Evolutionary conservation across 257 asterid genomes (phyloP).

Genomic region (Schizonepeta tenuifolia): DNA sequence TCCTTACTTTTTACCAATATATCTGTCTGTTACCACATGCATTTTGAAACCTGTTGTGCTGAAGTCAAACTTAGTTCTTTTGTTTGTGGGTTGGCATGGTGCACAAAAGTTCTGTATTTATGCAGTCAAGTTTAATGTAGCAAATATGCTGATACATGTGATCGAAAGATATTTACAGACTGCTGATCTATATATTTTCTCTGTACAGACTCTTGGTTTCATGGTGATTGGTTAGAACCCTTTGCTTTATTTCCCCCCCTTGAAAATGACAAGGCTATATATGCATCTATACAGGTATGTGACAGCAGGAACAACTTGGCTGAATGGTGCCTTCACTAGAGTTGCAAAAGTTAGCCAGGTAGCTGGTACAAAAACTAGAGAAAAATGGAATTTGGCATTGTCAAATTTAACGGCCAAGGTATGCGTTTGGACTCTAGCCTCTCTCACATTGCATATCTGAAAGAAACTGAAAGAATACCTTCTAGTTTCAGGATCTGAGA

Average conservation of each 20-base stretch:
- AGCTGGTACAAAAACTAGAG: slow-evolving; percentile 91
- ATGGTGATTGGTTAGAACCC: slow-evolving; percentile 10
- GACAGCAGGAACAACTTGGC: slow-evolving; percentile 91
- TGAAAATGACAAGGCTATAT: slow-evolving; percentile 32
- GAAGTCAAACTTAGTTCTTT: slow-evolving; percentile 9
- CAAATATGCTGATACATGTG: too few species aligned
- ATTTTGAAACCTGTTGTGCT: slow-evolving; percentile 4
- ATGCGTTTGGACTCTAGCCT: slow-evolving; percentile 1
- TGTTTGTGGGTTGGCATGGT: slow-evolving; percentile 14
- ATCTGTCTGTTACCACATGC: neutral
- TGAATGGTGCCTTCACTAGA: slow-evolving; percentile 87
- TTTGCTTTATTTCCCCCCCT: slow-evolving; percentile 5
- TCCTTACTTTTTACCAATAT: neutral
- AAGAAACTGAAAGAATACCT: neutral
- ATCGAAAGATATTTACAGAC: neutral
- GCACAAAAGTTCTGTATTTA: slow-evolving; percentile 20
- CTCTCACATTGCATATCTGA: slow-evolving; percentile 13
- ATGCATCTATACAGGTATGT: slow-evolving; percentile 70
- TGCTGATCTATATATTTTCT: neutral
- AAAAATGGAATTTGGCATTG: slow-evolving; percentile 77
- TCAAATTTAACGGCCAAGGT: slow-evolving; percentile 93
- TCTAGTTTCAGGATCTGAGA: neutral
- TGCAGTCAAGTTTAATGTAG: slow-evolving; percentile 24
- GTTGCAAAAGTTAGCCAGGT: slow-evolving; percentile 92
- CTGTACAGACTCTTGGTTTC: neutral